Evolutionary conservation across 108 stramenopile genomes (phyloP).

Genomic region (Skeletonema menzelii): DNA sequence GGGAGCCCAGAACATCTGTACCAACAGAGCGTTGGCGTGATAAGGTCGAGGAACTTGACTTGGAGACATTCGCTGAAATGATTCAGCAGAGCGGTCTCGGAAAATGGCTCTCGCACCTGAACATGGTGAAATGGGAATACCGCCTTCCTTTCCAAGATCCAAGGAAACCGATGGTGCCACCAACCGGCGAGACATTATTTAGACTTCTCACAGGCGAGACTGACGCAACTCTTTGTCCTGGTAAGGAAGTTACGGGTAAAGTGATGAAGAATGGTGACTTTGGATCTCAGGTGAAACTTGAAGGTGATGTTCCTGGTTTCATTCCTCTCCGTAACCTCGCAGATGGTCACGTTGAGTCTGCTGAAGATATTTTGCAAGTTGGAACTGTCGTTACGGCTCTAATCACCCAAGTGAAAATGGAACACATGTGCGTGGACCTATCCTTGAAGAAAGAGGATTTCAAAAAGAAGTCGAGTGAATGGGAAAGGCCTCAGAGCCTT

Average conservation of each 20-base stretch:
- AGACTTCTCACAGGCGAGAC: constrained; percentile 86
- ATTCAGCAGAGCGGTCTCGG: constrained; percentile 70
- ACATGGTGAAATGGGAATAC: constrained; percentile 93
- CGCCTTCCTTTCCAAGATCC: constrained; percentile 85
- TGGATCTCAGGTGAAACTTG: constrained; percentile 87
- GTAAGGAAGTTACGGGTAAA: constrained; percentile 87
- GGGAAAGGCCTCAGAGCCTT: constrained; percentile 77
- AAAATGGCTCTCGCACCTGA: constrained; percentile 81
- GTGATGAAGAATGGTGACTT: constrained; percentile 81
- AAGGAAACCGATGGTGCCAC: constrained; percentile 79
- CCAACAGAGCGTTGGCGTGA: constrained; percentile 78
- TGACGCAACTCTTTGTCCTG: constrained; percentile 81
- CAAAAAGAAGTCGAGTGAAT: constrained; percentile 71
- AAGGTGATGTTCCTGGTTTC: constrained; percentile 86
- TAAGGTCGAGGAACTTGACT: constrained; percentile 87
- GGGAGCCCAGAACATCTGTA: constrained; percentile 81
- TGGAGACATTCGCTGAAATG: constrained; percentile 83
- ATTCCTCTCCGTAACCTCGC: constrained; percentile 79
- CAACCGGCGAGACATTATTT: constrained; percentile 77
- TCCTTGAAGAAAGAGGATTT: constrained; percentile 87
- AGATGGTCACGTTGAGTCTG: constrained; percentile 87
- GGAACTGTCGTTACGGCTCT: constrained; percentile 82
- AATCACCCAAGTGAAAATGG: constrained; percentile 90
- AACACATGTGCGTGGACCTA: constrained; percentile 89
- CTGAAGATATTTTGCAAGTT: constrained; percentile 78